Evolutionary conservation across 345 rosid species (phyloP), one percentile per base, ranked within the genome.

Genomic region (Erodium maritimum): DNA sequence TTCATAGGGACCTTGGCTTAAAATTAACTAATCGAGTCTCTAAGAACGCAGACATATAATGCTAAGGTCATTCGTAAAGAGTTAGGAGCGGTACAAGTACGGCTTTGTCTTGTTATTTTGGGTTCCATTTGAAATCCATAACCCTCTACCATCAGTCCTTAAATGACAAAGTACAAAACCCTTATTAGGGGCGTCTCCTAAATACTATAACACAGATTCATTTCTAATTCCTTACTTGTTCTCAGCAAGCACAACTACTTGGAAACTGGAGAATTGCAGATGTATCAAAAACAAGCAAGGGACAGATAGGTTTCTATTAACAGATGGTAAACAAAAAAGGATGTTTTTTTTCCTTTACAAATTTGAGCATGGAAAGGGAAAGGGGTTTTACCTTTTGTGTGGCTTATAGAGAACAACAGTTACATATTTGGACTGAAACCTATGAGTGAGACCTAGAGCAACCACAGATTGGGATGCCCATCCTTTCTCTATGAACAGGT

Each of bases 351-450:
- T 65, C 34, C 66, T 78, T 59, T 65, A 72, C 72, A 71, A 24
- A 20, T 64, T 51, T 29, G 33, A 42, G 52, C 54, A 21, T 42
- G 50, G 55, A 60, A 62, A 19, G 18, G 54, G 20, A 0, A 18
- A 10, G 24, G 51, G 17, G 13, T 45, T 71, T 67, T 73, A 84
- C 85, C 89, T 75, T 68, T 70, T 75, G 24, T 75, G 79, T 0
- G 95, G 94, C 79, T 88, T 93, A 68, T 85, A 86, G 51, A 89
- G 91, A 63, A 83, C 89, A 71, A 93, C 89, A 17, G 99, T 86
- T 50, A 87, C 90, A 59, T 89, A 89, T 65, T 87, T 93, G 53
- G 99, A 83, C 75, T 93, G 67, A 56, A 86, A 89, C 80, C 99
- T 71, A 62, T 89, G 91, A 6, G 95, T 86, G 66, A 86, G 64